Base-by-base conservation (phyloP, 2,329 filamentous ascomycete genomes). In the Alternaria gaisen region DNA sequence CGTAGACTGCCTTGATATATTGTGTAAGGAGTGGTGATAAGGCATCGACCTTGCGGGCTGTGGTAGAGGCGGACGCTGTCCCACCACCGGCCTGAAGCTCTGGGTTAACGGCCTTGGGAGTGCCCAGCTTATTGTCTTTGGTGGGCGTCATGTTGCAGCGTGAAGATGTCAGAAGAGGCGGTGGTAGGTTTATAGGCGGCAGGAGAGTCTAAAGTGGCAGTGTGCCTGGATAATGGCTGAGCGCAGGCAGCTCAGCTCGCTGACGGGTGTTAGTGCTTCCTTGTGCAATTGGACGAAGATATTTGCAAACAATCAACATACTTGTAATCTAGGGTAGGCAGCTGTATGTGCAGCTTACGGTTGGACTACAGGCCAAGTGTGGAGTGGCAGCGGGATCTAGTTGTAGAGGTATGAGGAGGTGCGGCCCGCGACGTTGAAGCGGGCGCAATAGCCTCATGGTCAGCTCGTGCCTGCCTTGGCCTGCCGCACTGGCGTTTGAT, bases 41-140 rank as follows among this genome's bases (percentile, higher is more conserved):
- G n/a, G 54, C 56, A n/a, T 79, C 72, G 52, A 78, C 63, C 22
- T 58, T 63, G 44, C 70, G 68, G 30, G 76, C 75, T 53, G 71
- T 72, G 20, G 63, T 30, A 11, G 72, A 69, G 44, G 54, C 71
- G 6, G 73, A 63, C 2, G 77, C 72, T 14, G 71, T 75, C 10
- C 77, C 77, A 60, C 77, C 77, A 40, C 77, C 77, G 12, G 77
- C 77, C 64, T 80, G 77, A 30, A 77, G 76, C 54, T 78, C 66
- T 2, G 76, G 73, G 26, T 75, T 55, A 52, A 74, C 70, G 53
- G 71, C 57, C 63, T 76, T 72, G 38, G 74, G 75, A 14, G 67
- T 66, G 18, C 72, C 75, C 42, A 77, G 60, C 67, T 77, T 77
- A 46, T 50, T 61, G 62, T 78, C 74, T 50, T 68, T 67, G 56